Evolutionary conservation across 345 rosid species (phyloP), one percentile per base, ranked within the genome.

Genomic region (Abelmoschus esculentus): DNA sequence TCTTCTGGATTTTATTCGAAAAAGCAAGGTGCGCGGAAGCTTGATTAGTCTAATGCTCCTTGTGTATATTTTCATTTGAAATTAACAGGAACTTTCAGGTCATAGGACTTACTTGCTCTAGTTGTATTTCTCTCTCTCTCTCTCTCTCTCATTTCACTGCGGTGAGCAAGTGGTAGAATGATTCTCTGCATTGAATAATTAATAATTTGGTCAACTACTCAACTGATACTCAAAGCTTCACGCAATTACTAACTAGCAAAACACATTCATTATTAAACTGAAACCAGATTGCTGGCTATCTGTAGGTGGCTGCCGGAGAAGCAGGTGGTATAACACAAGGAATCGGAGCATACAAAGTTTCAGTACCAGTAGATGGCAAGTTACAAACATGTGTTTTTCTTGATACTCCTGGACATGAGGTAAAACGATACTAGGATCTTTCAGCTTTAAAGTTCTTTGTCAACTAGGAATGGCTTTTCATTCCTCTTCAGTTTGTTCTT

Each of bases 381-480:
- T 55, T 79, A 70, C 96, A 80, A 78, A 76, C 88, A 19, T 95
- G 99, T 81, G 89, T 95, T 83, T 91, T 95, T 81, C 96, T 95
- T 76, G 99, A 95, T 76, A 95, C 99, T 75, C 99, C 99, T 60
- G 99, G 99, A 19, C 99, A 95, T 73, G 97, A 95, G 97, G 99
- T 91, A 79, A 81, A 71, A 55, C 46, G 1, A 15, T 42, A 57
- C 29, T 59, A 63, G 47, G 28, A 18, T 12, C 49, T 44, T 52
- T 62, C 2, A 56, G 62, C 5, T 72, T 70, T 36, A 22, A 36
- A 13, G 58, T 62, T 29, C n/a, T 66, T 67, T 49, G 42, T 61
- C 50, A 12, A 75, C 28, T 40, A 15, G 49, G 53, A 57, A 68
- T 50, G 56, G 7, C 17, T 58, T 71, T 76, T 46, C 3, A 19